phyloP scores from a whole-genome alignment of 495 filamentous ascomycete species.

The Aspergillus steynii region DNA sequence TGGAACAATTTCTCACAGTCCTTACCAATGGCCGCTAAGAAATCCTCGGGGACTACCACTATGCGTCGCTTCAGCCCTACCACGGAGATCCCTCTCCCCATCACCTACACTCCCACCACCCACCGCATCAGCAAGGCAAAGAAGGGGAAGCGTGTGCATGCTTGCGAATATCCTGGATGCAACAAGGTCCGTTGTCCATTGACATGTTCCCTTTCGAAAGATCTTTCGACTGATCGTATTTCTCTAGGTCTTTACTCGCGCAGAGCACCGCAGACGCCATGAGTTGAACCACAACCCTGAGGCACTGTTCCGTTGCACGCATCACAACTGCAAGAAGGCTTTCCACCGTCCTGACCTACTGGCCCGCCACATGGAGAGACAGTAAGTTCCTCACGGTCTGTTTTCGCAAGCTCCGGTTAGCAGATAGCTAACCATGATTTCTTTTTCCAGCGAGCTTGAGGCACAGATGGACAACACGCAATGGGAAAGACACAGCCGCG shows the following conservation, averaged over 20 bases:
- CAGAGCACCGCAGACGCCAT: slow-evolving; percentile 87
- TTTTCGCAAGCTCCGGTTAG: background rate
- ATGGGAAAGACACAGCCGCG: slow-evolving; percentile 34
- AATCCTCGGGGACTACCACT: slow-evolving; percentile 9
- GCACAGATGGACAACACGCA: slow-evolving; percentile 36
- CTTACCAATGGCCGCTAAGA: background rate
- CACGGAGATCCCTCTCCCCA: slow-evolving; percentile 34
- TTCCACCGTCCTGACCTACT: slow-evolving; percentile 83
- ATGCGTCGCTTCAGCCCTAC: slow-evolving; percentile 29
- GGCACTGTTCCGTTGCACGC: slow-evolving; percentile 65
- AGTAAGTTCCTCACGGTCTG: slow-evolving; percentile 54
- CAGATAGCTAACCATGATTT: slow-evolving; percentile 14
- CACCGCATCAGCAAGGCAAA: slow-evolving; percentile 78
- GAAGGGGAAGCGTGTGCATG: slow-evolving; percentile 79
- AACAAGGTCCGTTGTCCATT: slow-evolving; percentile 54
- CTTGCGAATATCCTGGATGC: slow-evolving; percentile 63
- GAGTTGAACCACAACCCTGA: slow-evolving; percentile 79
- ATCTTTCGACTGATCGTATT: slow-evolving; percentile 12
- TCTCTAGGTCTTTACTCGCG: slow-evolving; percentile 73
- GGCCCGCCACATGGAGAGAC: slow-evolving; percentile 76
- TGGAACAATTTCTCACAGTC: background rate
- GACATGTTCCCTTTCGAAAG: slow-evolving; percentile 2
- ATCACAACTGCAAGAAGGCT: slow-evolving; percentile 68
- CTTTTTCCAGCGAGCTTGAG: slow-evolving; percentile 37
- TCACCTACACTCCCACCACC: slow-evolving; percentile 68